Percentiles rank a stretch among this genome's conserved stretches.
These are phyloP conservation scores for Stachybotrys echinatus DNA, from an alignment of 2,329 filamentous ascomycete genomes.

Conservation along the genomic window DNA sequence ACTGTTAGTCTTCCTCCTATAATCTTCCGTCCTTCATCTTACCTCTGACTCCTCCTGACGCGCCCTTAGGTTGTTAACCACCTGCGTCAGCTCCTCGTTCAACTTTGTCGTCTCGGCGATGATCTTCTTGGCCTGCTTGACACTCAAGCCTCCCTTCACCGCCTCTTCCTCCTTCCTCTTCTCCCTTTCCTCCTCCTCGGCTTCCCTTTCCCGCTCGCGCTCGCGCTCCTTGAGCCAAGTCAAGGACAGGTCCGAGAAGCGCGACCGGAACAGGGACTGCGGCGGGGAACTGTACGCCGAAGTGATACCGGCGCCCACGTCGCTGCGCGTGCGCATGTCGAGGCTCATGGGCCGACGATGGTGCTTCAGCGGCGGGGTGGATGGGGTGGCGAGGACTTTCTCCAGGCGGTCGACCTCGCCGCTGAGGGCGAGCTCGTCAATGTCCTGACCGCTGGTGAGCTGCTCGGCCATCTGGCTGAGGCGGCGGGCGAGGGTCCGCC, in stretches of 20 bases:
- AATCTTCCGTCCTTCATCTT: slow-evolving; percentile 13
- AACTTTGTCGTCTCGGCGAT: slow-evolving; percentile 34
- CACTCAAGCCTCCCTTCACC: slow-evolving; percentile 23
- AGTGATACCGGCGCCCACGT: slow-evolving; percentile 8
- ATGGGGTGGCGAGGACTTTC: slow-evolving; percentile 16
- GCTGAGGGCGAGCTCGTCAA: slow-evolving; percentile 29
- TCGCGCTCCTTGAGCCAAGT: slow-evolving; percentile 23
- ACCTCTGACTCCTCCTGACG: slow-evolving; percentile 57
- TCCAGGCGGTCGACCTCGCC: slow-evolving; percentile 33
- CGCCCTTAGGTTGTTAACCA: slow-evolving; percentile 45
- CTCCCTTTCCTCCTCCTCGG: slow-evolving; percentile 15
- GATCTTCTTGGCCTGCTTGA: slow-evolving; percentile 29
- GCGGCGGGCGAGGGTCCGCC: slow-evolving; percentile 34
- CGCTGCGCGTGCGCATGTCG: slow-evolving; percentile 19
- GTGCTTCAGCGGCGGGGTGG: background rate
- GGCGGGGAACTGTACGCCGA: slow-evolving; percentile 28
- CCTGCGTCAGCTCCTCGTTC: slow-evolving; percentile 41
- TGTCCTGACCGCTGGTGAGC: slow-evolving; percentile 25
- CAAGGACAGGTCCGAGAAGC: slow-evolving; percentile 33
- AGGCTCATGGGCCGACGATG: slow-evolving; percentile 12
- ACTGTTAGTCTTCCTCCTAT: background rate
- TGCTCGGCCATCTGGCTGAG: slow-evolving; percentile 32
- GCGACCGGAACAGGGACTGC: slow-evolving; percentile 30
- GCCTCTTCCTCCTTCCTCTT: slow-evolving; percentile 19
- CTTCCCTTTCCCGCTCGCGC: slow-evolving; percentile 18